A percentile compares a stretch with the other conserved stretches of the same genome.
phyloP scores from a whole-genome alignment of 2,329 filamentous ascomycete genomes.

The Sordariomycetes sp. region DNA sequence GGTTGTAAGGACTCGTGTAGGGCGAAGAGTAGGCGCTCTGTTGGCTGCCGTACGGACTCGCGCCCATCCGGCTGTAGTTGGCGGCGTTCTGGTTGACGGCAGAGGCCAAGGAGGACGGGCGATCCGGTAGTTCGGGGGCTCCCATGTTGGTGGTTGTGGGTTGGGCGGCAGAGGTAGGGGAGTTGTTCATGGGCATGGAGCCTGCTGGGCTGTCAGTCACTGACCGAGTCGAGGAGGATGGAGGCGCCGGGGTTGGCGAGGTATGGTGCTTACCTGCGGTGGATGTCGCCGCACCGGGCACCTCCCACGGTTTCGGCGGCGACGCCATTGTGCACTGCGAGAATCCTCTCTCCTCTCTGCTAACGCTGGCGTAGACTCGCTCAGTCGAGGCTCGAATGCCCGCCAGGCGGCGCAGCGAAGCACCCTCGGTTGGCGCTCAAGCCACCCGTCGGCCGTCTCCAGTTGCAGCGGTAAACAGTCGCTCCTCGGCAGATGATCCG shows the following conservation, averaged over 20 bases:
- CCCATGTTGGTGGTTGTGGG: constrained; percentile 28
- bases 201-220: constrained; percentile 5
- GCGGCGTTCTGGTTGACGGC: constrained; percentile 83
- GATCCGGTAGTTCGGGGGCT: constrained; percentile 54
- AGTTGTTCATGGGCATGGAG: constrained; percentile 7
- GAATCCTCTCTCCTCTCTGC: background rate
- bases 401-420: background rate
- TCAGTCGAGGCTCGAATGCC: background rate
- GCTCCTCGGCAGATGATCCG: no score
- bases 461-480: no score
- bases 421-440: background rate
- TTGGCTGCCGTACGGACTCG: constrained; percentile 33
- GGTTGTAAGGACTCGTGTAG: constrained; percentile 29
- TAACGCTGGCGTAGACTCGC: background rate
- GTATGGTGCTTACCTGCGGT: background rate
- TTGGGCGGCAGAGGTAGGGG: constrained; percentile 20
- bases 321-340: constrained; percentile 45
- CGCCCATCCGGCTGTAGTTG: constrained; percentile 54
- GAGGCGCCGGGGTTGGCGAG: background rate
- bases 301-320: constrained; percentile 97
- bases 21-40: constrained; percentile 25
- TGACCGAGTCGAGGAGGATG: background rate
- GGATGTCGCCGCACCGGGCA: constrained; percentile 44
- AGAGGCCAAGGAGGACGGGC: constrained; percentile 66
- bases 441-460: background rate